phyloP scores from a whole-genome alignment of 805 yeast species.

The Pichia scutulata region DNA sequence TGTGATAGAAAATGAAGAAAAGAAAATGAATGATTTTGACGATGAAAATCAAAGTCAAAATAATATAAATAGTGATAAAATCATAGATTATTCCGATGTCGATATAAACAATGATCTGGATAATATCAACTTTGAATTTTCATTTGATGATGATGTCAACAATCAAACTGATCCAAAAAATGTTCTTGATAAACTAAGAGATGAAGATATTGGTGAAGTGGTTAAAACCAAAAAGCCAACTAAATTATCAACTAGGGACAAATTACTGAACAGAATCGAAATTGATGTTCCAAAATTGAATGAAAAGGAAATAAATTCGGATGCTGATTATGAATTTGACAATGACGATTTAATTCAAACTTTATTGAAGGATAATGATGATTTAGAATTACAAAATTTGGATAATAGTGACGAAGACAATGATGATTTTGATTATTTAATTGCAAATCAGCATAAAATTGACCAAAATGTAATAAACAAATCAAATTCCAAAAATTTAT shows the following conservation, averaged over 20 bases:
- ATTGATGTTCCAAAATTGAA: slow-evolving; percentile 46
- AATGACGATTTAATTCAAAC: slow-evolving; percentile 38
- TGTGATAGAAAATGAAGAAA: slow-evolving; percentile 35
- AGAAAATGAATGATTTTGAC: slow-evolving; percentile 24
- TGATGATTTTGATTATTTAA: slow-evolving; percentile 29
- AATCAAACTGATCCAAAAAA: background rate
- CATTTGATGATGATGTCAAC: slow-evolving; percentile 21
- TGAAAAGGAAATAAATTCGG: slow-evolving; percentile 40
- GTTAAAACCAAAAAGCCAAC: slow-evolving; percentile 14
- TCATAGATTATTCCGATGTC: slow-evolving; percentile 1
- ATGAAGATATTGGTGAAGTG: slow-evolving; percentile 61
- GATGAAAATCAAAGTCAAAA: background rate
- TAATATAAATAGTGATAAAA: background rate
- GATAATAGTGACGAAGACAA: slow-evolving; percentile 36
- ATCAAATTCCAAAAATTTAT: slow-evolving; percentile 3
- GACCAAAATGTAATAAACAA: slow-evolving; percentile 7
- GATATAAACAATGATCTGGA: slow-evolving; percentile 16
- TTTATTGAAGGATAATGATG: slow-evolving; percentile 32
- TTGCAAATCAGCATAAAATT: slow-evolving; percentile 11
- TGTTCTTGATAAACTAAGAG: slow-evolving; percentile 23
- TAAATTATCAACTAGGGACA: slow-evolving; percentile 3
- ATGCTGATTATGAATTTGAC: slow-evolving; percentile 58
- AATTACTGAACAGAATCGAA: slow-evolving; percentile 13
- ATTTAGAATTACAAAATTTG: slow-evolving; percentile 27
- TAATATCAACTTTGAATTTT: slow-evolving; percentile 17